phyloP scores from a whole-genome alignment of 2,329 filamentous ascomycete genomes.

The Xylariales sp. region DNA sequence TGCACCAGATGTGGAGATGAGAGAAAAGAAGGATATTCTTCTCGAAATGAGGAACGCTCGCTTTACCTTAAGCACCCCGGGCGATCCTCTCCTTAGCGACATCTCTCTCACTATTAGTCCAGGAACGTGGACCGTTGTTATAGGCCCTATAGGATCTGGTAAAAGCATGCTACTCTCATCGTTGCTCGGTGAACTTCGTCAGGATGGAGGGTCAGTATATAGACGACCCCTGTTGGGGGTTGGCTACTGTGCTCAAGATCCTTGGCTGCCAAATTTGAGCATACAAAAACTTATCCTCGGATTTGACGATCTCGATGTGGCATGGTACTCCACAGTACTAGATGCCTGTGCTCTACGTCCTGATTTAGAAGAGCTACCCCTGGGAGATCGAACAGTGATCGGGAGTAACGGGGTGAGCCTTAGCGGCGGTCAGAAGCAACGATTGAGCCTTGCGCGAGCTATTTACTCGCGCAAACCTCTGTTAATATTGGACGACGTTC shows the following conservation, averaged over 20 bases:
- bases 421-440: conserved; percentile 7
- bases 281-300: conserved; percentile 20
- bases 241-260: conserved; percentile 8
- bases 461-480: neutral
- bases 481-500: conserved; percentile 5
- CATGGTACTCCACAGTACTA: conserved; percentile 12
- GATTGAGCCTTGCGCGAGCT: conserved; percentile 5
- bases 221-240: neutral
- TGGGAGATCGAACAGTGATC: conserved; percentile 2
- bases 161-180: conserved; percentile 7
- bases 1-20: too few relatives aligned
- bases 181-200: conserved; percentile 5
- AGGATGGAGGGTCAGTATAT: conserved; percentile 1
- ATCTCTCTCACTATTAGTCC: conserved; percentile 22
- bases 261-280: conserved; percentile 14
- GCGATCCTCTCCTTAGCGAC: conserved; percentile 15
- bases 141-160: conserved; percentile 8
- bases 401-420: conserved; percentile 5
- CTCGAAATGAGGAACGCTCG: neutral
- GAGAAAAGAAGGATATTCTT: neutral
- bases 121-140: conserved; percentile 27
- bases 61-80: neutral
- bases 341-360: conserved; percentile 10
- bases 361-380: neutral
- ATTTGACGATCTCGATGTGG: conserved; percentile 11